phyloP scores from a whole-genome alignment of 352 stramenopile genomes.

The Pythium scleroteichum region DNA sequence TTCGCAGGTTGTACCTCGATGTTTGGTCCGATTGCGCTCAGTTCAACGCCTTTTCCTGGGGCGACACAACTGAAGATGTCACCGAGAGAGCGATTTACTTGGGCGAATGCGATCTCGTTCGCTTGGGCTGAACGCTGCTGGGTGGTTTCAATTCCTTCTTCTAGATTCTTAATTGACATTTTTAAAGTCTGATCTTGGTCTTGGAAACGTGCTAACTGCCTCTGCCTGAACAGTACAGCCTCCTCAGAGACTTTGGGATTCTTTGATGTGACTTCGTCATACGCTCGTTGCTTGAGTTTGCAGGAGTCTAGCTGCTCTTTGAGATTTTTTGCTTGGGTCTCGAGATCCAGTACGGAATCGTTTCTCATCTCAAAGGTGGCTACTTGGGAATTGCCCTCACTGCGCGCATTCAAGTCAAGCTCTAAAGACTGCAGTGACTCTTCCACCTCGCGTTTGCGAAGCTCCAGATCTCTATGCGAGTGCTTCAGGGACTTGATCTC shows the following conservation, averaged over 20 bases:
- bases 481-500: too few species aligned
- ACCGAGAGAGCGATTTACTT: slow-evolving; percentile 20
- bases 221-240: slow-evolving; percentile 20
- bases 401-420: too few species aligned
- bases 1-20: slow-evolving; percentile 26
- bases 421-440: too few species aligned
- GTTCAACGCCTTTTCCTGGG: slow-evolving; percentile 25
- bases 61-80: slow-evolving; percentile 35
- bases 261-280: slow-evolving; percentile 12
- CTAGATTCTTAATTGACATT: slow-evolving; percentile 23
- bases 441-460: too few species aligned
- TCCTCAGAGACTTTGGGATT: slow-evolving; percentile 17
- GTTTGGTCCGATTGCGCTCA: slow-evolving; percentile 4
- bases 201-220: slow-evolving; percentile 19
- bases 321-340: neutral
- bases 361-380: too few species aligned
- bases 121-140: slow-evolving; percentile 26
- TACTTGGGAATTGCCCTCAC: too few species aligned
- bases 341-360: neutral
- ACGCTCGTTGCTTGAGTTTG: slow-evolving; percentile 13
- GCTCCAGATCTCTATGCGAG: too few species aligned
- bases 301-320: slow-evolving; percentile 5
- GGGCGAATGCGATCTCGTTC: slow-evolving; percentile 29
- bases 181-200: slow-evolving; percentile 16
- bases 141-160: slow-evolving; percentile 30